A percentile compares a stretch with the other conserved stretches of the same genome.
phyloP scores from a whole-genome alignment of 23 red algal species.

The Gracilaria gracilis region DNA sequence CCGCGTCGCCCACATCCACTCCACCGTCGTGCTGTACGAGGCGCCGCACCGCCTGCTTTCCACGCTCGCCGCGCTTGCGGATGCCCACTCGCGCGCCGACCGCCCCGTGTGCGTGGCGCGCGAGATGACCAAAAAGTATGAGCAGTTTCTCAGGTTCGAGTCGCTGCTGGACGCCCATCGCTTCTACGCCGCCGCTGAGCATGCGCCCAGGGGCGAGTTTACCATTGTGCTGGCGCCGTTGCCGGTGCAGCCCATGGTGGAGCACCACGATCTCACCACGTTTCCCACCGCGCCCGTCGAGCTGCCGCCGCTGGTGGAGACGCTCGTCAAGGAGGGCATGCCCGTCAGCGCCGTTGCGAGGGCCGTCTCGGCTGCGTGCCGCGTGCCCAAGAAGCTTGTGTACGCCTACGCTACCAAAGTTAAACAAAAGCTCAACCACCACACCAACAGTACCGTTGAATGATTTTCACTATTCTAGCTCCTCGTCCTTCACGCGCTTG shows the following conservation, averaged over 20 bases:
- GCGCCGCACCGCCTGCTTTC: constrained; percentile 83
- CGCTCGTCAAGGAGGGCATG: constrained; percentile 41
- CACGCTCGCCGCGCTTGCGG: constrained; percentile 57
- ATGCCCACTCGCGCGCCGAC: background rate
- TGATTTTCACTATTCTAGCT: constrained; percentile 65
- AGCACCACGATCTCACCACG: constrained; percentile 7
- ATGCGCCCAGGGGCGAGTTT: constrained; percentile 72
- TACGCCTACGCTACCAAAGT: constrained; percentile 62
- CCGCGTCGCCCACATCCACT: too few species aligned
- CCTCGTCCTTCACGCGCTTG: constrained; percentile 69
- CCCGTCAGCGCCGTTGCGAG: constrained; percentile 57
- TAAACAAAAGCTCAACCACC: too few species aligned
- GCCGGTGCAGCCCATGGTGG: background rate
- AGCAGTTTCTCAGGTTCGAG: constrained; percentile 75
- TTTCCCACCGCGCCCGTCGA: constrained; percentile 36
- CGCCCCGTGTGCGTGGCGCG: constrained; percentile 57
- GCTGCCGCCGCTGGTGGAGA: constrained; percentile 38
- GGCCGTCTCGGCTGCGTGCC: constrained; percentile 49
- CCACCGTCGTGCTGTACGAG: constrained; percentile 80
- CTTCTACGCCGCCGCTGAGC: background rate
- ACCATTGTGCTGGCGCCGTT: constrained; percentile 71
- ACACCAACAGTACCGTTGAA: too few species aligned
- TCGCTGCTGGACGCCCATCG: constrained; percentile 30
- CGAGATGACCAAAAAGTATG: constrained; percentile 92
- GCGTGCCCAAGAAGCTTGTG: constrained; percentile 53